Conservation (phyloP, 495 filamentous ascomycete species). For the Penicillium salamii region DNA sequence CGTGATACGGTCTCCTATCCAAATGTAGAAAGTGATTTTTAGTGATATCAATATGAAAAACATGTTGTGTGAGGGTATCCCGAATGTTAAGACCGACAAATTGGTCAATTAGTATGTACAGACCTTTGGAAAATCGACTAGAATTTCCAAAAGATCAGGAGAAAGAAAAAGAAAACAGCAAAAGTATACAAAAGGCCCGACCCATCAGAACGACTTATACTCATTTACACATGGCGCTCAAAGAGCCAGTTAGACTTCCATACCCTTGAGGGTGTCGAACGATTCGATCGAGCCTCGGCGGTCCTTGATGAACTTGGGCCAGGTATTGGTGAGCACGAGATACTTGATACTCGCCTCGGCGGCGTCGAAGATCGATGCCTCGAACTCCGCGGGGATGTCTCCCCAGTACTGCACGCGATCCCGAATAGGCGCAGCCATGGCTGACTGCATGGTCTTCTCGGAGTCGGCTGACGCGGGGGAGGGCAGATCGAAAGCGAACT, state of each 20-base stretch:
- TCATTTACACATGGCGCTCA: slow-evolving; percentile 11
- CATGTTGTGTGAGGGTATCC: slow-evolving; percentile 7
- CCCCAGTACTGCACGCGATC: slow-evolving; percentile 33
- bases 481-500: slow-evolving; percentile 14
- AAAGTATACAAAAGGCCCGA: background rate
- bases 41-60: slow-evolving; percentile 3
- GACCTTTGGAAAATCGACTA: background rate
- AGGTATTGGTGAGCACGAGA: slow-evolving; percentile 67
- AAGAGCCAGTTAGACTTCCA: slow-evolving; percentile 7
- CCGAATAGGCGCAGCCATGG: slow-evolving; percentile 13
- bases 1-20: background rate
- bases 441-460: slow-evolving; percentile 12
- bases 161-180: background rate
- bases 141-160: background rate
- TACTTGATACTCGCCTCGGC: slow-evolving; percentile 64
- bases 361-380: slow-evolving; percentile 52
- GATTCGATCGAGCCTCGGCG: slow-evolving; percentile 19
- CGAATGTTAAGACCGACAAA: slow-evolving; percentile 3
- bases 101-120: slow-evolving; percentile 5
- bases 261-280: slow-evolving; percentile 6
- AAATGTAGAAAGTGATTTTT: background rate
- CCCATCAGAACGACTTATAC: slow-evolving; percentile 1
- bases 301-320: slow-evolving; percentile 57
- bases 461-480: slow-evolving; percentile 24
- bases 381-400: slow-evolving; percentile 50